A percentile compares a stretch with the other conserved stretches of the same genome.
Conservation (phyloP, 1,284 basidiomycete genomes). For the Pyrrhoderma noxium region DNA sequence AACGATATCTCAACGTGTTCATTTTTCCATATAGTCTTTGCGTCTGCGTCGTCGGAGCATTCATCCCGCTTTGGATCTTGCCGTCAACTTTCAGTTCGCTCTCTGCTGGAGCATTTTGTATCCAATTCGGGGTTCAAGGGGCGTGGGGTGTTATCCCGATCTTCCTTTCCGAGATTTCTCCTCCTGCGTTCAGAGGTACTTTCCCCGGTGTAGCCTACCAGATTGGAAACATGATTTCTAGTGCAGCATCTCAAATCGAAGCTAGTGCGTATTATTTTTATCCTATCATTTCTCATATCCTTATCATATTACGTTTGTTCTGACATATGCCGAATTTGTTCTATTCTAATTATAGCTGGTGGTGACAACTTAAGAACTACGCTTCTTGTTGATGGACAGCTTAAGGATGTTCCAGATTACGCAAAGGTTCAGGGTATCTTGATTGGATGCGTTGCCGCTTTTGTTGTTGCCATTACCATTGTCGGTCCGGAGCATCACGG, state of each 20-base stretch:
- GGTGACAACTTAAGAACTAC: slow-evolving; percentile 52
- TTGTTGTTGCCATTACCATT: slow-evolving; percentile 59
- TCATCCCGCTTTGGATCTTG: slow-evolving; percentile 84
- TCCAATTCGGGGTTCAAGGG: slow-evolving; percentile 82
- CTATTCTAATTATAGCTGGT: slow-evolving; percentile 37
- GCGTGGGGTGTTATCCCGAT: slow-evolving; percentile 84
- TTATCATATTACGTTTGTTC: too few relatives aligned
- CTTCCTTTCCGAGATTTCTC: slow-evolving; percentile 84
- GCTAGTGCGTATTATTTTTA: slow-evolving; percentile 44
- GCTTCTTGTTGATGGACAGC: slow-evolving; percentile 39
- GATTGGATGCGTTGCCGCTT: slow-evolving; percentile 69
- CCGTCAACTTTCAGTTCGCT: slow-evolving; percentile 61
- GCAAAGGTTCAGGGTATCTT: slow-evolving; percentile 81
- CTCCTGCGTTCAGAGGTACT: slow-evolving; percentile 87
- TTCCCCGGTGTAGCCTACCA: slow-evolving; percentile 93
- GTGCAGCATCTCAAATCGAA: slow-evolving; percentile 88
- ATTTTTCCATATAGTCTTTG: slow-evolving; percentile 29
- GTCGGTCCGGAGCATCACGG: slow-evolving; percentile 76
- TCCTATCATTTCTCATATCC: slow-evolving; percentile 1
- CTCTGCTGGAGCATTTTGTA: slow-evolving; percentile 74
- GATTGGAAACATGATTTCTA: slow-evolving; percentile 84
- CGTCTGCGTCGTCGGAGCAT: slow-evolving; percentile 51
- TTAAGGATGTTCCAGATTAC: slow-evolving; percentile 63
- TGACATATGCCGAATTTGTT: not conserved
- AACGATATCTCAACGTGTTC: slow-evolving; percentile 14